Conservation (phyloP, 129 eudicot genomes). For the Apium graveolens region DNA sequence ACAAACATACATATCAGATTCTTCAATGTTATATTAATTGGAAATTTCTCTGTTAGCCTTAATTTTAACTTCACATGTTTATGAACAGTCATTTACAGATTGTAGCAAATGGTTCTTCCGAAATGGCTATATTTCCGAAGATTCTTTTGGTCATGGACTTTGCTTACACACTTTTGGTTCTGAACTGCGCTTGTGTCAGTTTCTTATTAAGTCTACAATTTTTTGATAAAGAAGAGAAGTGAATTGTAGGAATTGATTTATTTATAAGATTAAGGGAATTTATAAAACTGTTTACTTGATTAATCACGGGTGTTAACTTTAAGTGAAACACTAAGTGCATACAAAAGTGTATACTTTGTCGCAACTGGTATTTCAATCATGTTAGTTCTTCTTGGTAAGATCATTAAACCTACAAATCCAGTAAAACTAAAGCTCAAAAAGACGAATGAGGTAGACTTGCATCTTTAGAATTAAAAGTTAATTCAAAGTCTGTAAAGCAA, state of each 20-base stretch:
- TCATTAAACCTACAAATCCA: conserved; percentile 71
- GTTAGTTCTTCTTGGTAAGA: conserved; percentile 50
- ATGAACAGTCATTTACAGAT: conserved; percentile 71
- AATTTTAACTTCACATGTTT: conserved; percentile 9
- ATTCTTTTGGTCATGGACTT: conserved; percentile 47
- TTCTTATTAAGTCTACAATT: conserved; percentile 61
- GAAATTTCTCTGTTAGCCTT: not conserved
- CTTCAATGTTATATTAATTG: not conserved
- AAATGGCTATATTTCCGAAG: conserved; percentile 34
- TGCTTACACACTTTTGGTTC: conserved; percentile 64
- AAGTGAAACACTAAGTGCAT: conserved; percentile 78
- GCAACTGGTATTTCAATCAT: conserved; percentile 68
- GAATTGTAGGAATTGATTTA: too few relatives aligned
- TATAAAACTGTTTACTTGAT: conserved; percentile 1
- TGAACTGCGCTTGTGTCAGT: conserved; percentile 77
- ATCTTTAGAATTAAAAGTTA: not conserved
- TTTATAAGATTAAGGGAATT: not conserved
- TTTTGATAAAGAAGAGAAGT: not conserved
- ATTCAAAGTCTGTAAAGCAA: not conserved
- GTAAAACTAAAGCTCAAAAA: conserved; percentile 63
- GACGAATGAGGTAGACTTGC: conserved; percentile 39
- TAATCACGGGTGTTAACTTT: conserved; percentile 72
- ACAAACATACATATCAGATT: not conserved
- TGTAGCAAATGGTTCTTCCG: conserved; percentile 71
- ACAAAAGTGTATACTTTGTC: conserved; percentile 77